Percentiles rank a stretch among this genome's conserved stretches.
Conservation (phyloP, 2,329 filamentous ascomycete genomes). For the Calonectria crousiana region DNA sequence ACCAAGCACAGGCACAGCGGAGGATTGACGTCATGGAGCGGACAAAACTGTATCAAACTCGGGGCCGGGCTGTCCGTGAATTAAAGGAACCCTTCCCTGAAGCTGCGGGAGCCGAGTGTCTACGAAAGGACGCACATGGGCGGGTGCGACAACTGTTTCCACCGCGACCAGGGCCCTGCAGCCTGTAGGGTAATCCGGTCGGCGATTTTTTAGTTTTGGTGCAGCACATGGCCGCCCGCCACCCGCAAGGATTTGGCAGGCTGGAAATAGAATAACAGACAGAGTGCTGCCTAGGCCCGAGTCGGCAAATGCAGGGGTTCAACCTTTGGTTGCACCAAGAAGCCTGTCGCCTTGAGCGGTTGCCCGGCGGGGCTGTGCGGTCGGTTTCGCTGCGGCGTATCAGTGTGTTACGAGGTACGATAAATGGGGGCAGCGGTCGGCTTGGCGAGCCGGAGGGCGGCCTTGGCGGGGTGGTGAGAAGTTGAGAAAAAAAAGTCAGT, state of each 20-base stretch:
- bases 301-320: background rate
- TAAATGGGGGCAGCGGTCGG: background rate
- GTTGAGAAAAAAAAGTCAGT: background rate
- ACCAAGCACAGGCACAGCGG: background rate
- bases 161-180: background rate
- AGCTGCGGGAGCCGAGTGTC: slow-evolving; percentile 5
- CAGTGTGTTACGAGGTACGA: slow-evolving; percentile 5
- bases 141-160: slow-evolving; percentile 11
- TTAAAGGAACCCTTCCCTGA: slow-evolving; percentile 9
- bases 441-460: background rate
- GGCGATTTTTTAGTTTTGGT: background rate
- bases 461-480: background rate
- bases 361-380: slow-evolving; percentile 10
- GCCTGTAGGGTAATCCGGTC: slow-evolving; percentile 16
- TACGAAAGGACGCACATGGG: background rate
- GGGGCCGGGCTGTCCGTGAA: slow-evolving; percentile 2
- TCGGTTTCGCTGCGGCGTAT: slow-evolving; percentile 2
- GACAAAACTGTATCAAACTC: background rate
- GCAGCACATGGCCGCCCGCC: background rate
- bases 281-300: background rate
- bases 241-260: background rate
- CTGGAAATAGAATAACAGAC: slow-evolving; percentile 4
- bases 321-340: background rate
- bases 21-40: slow-evolving; percentile 2
- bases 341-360: slow-evolving; percentile 6